Evolutionary conservation across 441 rosid species (phyloP), one percentile per base, ranked within the genome.

Genomic region (Theobroma grandiflorum): DNA sequence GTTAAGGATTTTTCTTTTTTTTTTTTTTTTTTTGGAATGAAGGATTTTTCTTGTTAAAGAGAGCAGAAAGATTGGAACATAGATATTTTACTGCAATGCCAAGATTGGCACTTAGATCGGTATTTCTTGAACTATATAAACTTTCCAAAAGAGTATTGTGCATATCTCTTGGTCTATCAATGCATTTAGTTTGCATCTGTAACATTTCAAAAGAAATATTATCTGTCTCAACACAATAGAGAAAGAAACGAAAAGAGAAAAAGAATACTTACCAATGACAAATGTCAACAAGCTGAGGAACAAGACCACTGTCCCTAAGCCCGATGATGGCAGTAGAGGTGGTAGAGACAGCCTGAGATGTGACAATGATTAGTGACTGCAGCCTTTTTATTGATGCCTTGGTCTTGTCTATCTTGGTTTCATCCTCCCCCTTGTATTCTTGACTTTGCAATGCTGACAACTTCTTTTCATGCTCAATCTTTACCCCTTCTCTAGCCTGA

Each of bases 401-500:
- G 8, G 98, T 94, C 87, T 94, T 96, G 89, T 93, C 96, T 31
- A 94, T 77, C 88, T 96, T 96, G 18, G 86, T 68, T 76, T 90
- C 98, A 84, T 89, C 95, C 35, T 88, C 91, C 37, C 98, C 99
- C 82, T 93, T 96, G 88, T 87, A 88, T 85, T 96, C 99, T 81
- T 93, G 98, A 79, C 94, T 93, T 87, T 96, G 99, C 77, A 96
- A 87, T 2, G 88, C 86, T 6, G 95, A 81, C 57, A 96, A 86
- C 91, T 96, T 96, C 83, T 86, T 96, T 75, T 90, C 93, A 72
- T 93, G 97, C 85, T 88, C 98, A 83, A 96, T 96, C 90, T 92
- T 96, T 31, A 84, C 92, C 53, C 93, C 95, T 90, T 96, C 99
- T 87, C 98, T 90, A 55, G 84, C 91, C 99, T 94, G 79, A 67